Conservation (phyloP, 1,139 yeast species). For the Lodderomyces jiufengensis region DNA sequence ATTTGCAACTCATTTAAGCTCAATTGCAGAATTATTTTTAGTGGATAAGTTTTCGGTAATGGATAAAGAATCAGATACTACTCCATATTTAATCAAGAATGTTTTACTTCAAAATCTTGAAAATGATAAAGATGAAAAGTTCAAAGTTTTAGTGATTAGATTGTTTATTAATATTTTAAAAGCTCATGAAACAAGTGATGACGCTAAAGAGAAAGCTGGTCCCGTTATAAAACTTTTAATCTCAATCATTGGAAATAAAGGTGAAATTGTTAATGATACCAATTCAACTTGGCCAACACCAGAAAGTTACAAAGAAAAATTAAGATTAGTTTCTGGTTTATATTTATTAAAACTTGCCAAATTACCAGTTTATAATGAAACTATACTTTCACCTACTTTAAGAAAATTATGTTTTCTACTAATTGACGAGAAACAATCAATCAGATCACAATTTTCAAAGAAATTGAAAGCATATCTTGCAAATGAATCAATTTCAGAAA, state of each 20-base stretch:
- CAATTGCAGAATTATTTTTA: slow-evolving; percentile 60
- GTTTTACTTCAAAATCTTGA: slow-evolving; percentile 54
- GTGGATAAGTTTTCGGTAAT: slow-evolving; percentile 51
- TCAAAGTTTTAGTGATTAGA: slow-evolving; percentile 40
- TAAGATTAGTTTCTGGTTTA: slow-evolving; percentile 69
- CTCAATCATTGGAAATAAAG: slow-evolving; percentile 70
- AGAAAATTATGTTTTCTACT: slow-evolving; percentile 55
- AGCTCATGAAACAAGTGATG: slow-evolving; percentile 22
- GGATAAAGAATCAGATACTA: slow-evolving; percentile 53
- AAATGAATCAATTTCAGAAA: slow-evolving; percentile 53
- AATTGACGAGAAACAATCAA: slow-evolving; percentile 62
- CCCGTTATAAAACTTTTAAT: slow-evolving; percentile 67
- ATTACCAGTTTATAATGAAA: slow-evolving; percentile 46
- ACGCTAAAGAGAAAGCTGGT: slow-evolving; percentile 38
- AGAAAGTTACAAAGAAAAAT: slow-evolving; percentile 49
- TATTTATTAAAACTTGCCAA: slow-evolving; percentile 64
- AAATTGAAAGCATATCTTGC: slow-evolving; percentile 53
- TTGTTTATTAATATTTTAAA: slow-evolving; percentile 63
- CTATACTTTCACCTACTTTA: slow-evolving; percentile 51
- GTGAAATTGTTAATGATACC: slow-evolving; percentile 64
- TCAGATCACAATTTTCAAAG: slow-evolving; percentile 52
- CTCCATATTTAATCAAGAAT: slow-evolving; percentile 57
- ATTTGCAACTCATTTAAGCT: slow-evolving; percentile 56
- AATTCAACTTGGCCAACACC: slow-evolving; percentile 61
- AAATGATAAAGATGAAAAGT: slow-evolving; percentile 30